Percentiles rank a stretch among this genome's conserved stretches.
Conservation (phyloP, 2,329 filamentous ascomycete species). For the Dactylella cylindrospora region DNA sequence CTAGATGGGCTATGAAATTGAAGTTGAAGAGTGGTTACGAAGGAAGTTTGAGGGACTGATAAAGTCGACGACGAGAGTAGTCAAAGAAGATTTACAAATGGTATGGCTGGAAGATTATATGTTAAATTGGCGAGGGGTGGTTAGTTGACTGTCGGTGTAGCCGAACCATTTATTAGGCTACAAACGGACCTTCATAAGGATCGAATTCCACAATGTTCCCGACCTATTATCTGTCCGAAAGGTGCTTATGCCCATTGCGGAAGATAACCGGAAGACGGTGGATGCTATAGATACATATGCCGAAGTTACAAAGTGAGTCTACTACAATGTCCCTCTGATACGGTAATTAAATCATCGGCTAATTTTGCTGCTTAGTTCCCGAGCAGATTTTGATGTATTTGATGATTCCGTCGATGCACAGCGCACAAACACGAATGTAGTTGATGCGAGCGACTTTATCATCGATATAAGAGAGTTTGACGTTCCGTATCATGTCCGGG, state of each 20-base stretch:
- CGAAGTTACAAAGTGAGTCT: slow-evolving; percentile 79
- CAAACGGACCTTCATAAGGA: slow-evolving; percentile 79
- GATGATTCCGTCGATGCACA: slow-evolving; percentile 78
- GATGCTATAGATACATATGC: slow-evolving; percentile 98
- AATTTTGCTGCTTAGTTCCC: slow-evolving; percentile 58
- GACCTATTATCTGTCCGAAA: slow-evolving; percentile 83
- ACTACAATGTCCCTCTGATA: background rate
- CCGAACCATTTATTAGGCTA: slow-evolving; percentile 95
- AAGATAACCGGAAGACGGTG: slow-evolving; percentile 95
- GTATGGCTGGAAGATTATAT: slow-evolving; percentile 34
- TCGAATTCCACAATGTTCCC: slow-evolving; percentile 82
- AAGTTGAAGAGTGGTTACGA: slow-evolving; percentile 92
- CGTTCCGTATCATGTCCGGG: slow-evolving; percentile 97
- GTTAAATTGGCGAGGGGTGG: too few species aligned
- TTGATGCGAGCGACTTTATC: slow-evolving; percentile 94
- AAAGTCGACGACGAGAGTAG: slow-evolving; percentile 72
- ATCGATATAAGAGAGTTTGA: slow-evolving; percentile 99
- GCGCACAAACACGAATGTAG: slow-evolving; percentile 70
- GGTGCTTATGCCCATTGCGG: slow-evolving; percentile 83
- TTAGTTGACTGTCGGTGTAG: too few species aligned
- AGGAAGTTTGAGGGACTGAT: slow-evolving; percentile 78
- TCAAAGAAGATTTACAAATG: slow-evolving; percentile 92
- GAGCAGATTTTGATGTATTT: slow-evolving; percentile 89
- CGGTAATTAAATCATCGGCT: slow-evolving; percentile 26
- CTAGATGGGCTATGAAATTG: slow-evolving; percentile 62